Evolutionary conservation across 805 yeast genomes (phyloP).

Genomic region (Priceomyces castillae): DNA sequence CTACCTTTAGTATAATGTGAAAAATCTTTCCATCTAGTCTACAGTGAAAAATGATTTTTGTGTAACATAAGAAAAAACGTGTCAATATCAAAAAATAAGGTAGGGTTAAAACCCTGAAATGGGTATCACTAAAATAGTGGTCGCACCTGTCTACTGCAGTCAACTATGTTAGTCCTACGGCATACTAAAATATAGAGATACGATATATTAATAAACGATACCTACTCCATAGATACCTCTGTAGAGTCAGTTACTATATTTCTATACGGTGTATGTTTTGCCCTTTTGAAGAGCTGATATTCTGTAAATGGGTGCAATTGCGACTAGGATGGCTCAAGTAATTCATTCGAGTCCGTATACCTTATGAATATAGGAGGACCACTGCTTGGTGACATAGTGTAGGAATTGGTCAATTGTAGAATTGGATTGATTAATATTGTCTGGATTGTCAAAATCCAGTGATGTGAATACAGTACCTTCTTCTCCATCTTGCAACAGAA

Average conservation of each 20-base stretch:
- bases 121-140: no score
- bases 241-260: no score
- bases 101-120: constrained; percentile 3
- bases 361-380: constrained; percentile 29
- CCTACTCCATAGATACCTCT: no score
- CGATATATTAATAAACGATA: no score
- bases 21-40: constrained; percentile 6
- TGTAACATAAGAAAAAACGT: not conserved
- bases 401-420: constrained; percentile 13
- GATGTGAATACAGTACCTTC: constrained; percentile 4
- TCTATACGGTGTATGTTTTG: no score
- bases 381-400: constrained; percentile 15
- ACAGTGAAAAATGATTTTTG: constrained; percentile 1
- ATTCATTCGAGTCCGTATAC: constrained; percentile 35
- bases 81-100: not conserved
- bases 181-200: no score
- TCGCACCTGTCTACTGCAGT: no score
- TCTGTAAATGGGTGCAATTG: no score
- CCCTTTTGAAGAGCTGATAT: no score
- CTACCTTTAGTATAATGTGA: constrained; percentile 4
- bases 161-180: no score
- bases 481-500: constrained; percentile 9
- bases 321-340: no score
- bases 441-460: not conserved
- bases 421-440: not conserved